Evolutionary conservation across 192 early-diverging fungal genomes (phyloP).

Genomic region (Coemansia sp.): DNA sequence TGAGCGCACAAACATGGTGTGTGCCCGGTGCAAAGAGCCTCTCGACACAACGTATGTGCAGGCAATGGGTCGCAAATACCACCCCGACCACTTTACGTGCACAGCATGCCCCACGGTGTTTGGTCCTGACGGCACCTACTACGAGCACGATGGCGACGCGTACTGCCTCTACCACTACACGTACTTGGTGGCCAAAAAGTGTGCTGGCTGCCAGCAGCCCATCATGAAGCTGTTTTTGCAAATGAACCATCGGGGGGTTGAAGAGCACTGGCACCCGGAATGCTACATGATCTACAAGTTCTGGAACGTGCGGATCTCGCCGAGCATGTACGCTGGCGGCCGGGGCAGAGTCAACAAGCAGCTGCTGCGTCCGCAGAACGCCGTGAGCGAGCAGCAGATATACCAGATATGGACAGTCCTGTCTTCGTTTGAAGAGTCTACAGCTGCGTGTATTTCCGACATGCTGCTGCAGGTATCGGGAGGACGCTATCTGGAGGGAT

Average conservation of each 20-base stretch:
- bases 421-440: slow-evolving; percentile 94
- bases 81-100: slow-evolving; percentile 97
- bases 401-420: slow-evolving; percentile 87
- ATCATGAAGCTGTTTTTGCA: slow-evolving; percentile 97
- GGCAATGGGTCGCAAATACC: slow-evolving; percentile 90
- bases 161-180: slow-evolving; percentile 97
- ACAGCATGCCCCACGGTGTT: slow-evolving; percentile 88
- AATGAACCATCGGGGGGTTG: slow-evolving; percentile 68
- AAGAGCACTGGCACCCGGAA: slow-evolving; percentile 97
- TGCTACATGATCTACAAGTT: slow-evolving; percentile 99
- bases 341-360: slow-evolving; percentile 51
- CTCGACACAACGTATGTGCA: slow-evolving; percentile 89
- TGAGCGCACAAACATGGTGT: slow-evolving; percentile 50
- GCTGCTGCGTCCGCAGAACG: slow-evolving; percentile 42
- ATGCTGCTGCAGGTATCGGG: slow-evolving; percentile 91
- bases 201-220: slow-evolving; percentile 93
- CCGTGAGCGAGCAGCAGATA: slow-evolving; percentile 77
- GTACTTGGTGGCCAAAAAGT: slow-evolving; percentile 81
- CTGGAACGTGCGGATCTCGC: slow-evolving; percentile 54
- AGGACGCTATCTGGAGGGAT: slow-evolving; percentile 75
- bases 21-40: slow-evolving; percentile 77
- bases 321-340: slow-evolving; percentile 46
- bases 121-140: slow-evolving; percentile 93
- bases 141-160: slow-evolving; percentile 88
- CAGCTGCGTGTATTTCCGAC: slow-evolving; percentile 91